phyloP scores from a whole-genome alignment of 108 stramenopile genomes.

The Halocafeteria seosinensis region DNA sequence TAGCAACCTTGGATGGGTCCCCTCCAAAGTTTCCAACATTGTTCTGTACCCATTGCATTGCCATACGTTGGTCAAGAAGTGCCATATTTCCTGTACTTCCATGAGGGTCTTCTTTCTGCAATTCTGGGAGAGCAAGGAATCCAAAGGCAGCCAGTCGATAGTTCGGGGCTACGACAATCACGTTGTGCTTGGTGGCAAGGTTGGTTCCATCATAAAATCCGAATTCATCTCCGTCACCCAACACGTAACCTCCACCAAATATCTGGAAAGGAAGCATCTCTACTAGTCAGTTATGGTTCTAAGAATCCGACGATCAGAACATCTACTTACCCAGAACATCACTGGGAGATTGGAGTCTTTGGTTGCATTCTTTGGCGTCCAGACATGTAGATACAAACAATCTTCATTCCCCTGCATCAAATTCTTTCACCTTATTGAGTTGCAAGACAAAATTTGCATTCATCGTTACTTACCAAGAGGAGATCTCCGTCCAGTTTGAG shows the following conservation, averaged over 20 bases:
- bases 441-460: too few species aligned
- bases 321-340: too few species aligned
- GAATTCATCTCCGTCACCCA: background rate
- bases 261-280: too few species aligned
- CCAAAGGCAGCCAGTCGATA: slow-evolving; percentile 52
- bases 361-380: background rate
- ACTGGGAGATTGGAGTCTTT: background rate
- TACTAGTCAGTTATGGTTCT: too few species aligned
- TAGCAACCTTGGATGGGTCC: slow-evolving; percentile 50
- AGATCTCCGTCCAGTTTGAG: slow-evolving; percentile 1
- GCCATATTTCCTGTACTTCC: slow-evolving; percentile 47
- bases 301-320: too few species aligned
- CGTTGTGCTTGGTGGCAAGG: slow-evolving; percentile 18
- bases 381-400: slow-evolving; percentile 5
- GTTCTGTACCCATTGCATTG: slow-evolving; percentile 52
- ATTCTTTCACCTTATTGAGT: too few species aligned
- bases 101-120: slow-evolving; percentile 6
- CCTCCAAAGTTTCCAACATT: slow-evolving; percentile 65
- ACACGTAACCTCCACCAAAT: background rate
- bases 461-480: too few species aligned
- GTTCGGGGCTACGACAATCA: slow-evolving; percentile 49
- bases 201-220: slow-evolving; percentile 1
- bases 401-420: slow-evolving; percentile 1
- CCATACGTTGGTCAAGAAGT: slow-evolving; percentile 51
- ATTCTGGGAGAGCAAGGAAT: slow-evolving; percentile 33